Evolutionary conservation across 2,329 filamentous ascomycete species (phyloP).

Genomic region (Fusarium ambrosium): DNA sequence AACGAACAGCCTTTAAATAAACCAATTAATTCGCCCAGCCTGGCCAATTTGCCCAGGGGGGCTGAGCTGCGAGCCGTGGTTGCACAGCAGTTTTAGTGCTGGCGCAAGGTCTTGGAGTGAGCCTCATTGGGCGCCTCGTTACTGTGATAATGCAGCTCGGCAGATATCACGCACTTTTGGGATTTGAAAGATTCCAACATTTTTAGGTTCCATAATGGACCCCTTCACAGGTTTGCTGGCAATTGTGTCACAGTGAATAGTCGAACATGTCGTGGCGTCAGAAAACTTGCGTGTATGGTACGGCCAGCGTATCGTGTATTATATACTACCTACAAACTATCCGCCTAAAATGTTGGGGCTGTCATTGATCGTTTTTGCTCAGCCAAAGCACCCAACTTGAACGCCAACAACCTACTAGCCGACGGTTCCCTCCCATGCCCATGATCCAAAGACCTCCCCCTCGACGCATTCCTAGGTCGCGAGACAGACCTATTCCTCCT

Average conservation of each 20-base stretch:
- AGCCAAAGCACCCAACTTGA: conserved; percentile 37
- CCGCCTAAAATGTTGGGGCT: not conserved
- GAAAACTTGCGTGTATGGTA: not conserved
- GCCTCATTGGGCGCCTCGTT: too few relatives aligned
- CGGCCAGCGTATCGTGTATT: not conserved
- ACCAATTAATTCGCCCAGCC: too few relatives aligned
- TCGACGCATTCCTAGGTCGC: conserved; percentile 6
- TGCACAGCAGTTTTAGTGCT: too few relatives aligned
- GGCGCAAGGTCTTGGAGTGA: too few relatives aligned
- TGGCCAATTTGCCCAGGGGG: too few relatives aligned
- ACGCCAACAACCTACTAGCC: conserved; percentile 24
- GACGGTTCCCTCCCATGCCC: conserved; percentile 16
- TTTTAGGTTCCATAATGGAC: too few relatives aligned
- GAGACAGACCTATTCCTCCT: conserved; percentile 27
- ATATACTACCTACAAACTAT: not conserved
- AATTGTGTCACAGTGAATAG: not conserved
- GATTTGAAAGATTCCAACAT: too few relatives aligned
- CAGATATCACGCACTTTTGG: too few relatives aligned
- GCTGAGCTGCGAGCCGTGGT: too few relatives aligned
- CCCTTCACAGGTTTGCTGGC: too few relatives aligned
- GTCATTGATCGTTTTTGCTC: conserved; percentile 15
- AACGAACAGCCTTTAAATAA: too few relatives aligned
- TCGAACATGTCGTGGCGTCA: not conserved
- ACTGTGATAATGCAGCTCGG: too few relatives aligned
- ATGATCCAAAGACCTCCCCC: conserved; percentile 1